These are phyloP conservation scores for Caloboletus inedulis DNA, from an alignment of 1,284 basidiomycete genomes.

Conservation along the genomic window DNA sequence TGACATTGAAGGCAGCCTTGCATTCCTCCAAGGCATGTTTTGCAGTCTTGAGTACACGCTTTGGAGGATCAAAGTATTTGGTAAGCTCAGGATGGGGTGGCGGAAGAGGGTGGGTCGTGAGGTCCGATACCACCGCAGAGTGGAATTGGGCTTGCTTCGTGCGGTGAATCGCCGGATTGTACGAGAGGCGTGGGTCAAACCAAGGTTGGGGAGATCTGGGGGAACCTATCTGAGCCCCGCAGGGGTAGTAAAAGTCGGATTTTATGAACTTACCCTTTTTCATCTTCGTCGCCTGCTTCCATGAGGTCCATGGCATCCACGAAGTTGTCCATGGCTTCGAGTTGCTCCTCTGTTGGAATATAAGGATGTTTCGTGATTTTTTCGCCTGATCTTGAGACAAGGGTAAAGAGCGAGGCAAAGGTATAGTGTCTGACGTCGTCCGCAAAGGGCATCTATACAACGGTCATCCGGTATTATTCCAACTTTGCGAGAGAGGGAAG, in stretches of 20 bases:
- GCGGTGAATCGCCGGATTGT: conserved; percentile 88
- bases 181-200: conserved; percentile 77
- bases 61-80: conserved; percentile 82
- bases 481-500: background rate
- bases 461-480: background rate
- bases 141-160: conserved; percentile 92
- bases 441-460: conserved; percentile 82
- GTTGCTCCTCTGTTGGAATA: conserved; percentile 78
- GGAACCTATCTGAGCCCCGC: background rate
- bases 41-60: conserved; percentile 59
- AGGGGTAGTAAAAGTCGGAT: background rate
- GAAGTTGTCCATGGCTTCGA: conserved; percentile 79
- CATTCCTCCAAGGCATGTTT: conserved; percentile 57
- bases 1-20: conserved; percentile 68
- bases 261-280: conserved; percentile 54
- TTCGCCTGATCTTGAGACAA: conserved; percentile 77
- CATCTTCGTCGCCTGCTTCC: conserved; percentile 65
- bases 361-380: conserved; percentile 73
- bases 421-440: conserved; percentile 88
- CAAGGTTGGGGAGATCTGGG: conserved; percentile 61
- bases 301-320: conserved; percentile 88
- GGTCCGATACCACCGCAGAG: conserved; percentile 72
- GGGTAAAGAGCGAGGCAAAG: conserved; percentile 78
- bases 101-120: conserved; percentile 71
- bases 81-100: conserved; percentile 81